Conservation (phyloP, 2,329 filamentous ascomycete species). For the Xylariaceae sp. region DNA sequence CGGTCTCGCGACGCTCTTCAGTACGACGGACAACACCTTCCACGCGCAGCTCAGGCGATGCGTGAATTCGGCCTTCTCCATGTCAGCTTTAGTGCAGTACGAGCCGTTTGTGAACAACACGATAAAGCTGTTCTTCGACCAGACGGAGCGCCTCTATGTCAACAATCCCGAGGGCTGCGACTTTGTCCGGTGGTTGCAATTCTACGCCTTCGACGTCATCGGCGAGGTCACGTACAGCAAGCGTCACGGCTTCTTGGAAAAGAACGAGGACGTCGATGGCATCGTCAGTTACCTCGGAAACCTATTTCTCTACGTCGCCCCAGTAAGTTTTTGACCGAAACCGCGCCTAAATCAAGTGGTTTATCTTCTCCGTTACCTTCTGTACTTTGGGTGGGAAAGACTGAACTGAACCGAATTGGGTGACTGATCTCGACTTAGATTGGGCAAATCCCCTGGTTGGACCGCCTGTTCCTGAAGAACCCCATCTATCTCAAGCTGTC, state of each 20-base stretch:
- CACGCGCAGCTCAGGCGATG: conserved; percentile 77
- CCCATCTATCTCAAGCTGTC: conserved; percentile 73
- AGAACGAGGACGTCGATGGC: conserved; percentile 76
- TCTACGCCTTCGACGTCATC: conserved; percentile 83
- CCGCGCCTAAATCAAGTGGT: too few relatives aligned
- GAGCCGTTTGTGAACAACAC: conserved; percentile 82
- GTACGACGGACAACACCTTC: conserved; percentile 75
- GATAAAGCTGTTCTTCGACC: conserved; percentile 71
- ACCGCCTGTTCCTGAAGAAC: conserved; percentile 75
- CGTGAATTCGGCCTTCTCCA: conserved; percentile 78
- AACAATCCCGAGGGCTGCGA: conserved; percentile 58
- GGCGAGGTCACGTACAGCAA: conserved; percentile 80
- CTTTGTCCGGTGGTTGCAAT: conserved; percentile 77
- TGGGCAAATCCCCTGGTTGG: conserved; percentile 77
- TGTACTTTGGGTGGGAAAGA: background rate
- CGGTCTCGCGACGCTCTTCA: conserved; percentile 75
- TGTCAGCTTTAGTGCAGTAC: conserved; percentile 78
- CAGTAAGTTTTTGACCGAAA: too few relatives aligned
- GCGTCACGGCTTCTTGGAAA: conserved; percentile 76
- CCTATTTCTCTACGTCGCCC: conserved; percentile 74
- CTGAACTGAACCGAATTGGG: background rate
- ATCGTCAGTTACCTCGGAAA: conserved; percentile 70
- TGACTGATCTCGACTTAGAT: conserved; percentile 53
- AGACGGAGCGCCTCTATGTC: conserved; percentile 64
- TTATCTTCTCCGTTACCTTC: too few relatives aligned